Base-by-base conservation (phyloP, 305 asterid species). In the Fraxinus nigra region DNA sequence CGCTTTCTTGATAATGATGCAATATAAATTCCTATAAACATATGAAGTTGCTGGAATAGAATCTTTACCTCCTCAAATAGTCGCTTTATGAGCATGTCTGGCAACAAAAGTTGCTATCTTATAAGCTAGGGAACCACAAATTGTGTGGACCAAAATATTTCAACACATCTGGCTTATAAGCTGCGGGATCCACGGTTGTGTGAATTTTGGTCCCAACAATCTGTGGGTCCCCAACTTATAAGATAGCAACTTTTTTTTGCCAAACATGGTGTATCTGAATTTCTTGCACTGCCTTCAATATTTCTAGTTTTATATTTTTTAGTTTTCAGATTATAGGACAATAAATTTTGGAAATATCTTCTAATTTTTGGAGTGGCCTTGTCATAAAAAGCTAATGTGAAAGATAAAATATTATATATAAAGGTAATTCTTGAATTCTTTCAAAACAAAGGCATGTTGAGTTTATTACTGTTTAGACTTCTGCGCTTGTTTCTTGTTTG, bases 381-480 rank as follows among this genome's bases (percentile, higher is more conserved):
- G 32, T 61, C 32, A 20, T 61, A 22, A 24, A 20, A 61, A 18
- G 10, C 26, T 56, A 18, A 18, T 7, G 26, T 56, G 65, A 54
- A 54, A 20, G 11, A 20, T 22, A 22, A 11, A 61, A 2, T 61
- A 9, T 61, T 7, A 22, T 22, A 22, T 8, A 61, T 61, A 61
- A 24, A 22, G 32, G 33, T 8, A 61, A 22, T 61, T 22, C 72
- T 61, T 7, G 32, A 61, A 22, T 61, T 61, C 14, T 61, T 61
- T 65, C 30, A 3, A 9, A 4, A 26, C 26, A 30, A 24, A 65
- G 34, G 28, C 72, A 22, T 63, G 8, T 24, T 26, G 1, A 6
- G 79, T 48, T 86, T 37, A n/a, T 54, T 65, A 56, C 51, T 79
- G 16, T 79, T 84, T 59, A 59, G 75, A 74, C 78, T 38, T 84